Percentiles rank a stretch among this genome's conserved stretches.
phyloP scores from a whole-genome alignment of 2,329 filamentous ascomycete species.

The Chaetomiaceae sp. region DNA sequence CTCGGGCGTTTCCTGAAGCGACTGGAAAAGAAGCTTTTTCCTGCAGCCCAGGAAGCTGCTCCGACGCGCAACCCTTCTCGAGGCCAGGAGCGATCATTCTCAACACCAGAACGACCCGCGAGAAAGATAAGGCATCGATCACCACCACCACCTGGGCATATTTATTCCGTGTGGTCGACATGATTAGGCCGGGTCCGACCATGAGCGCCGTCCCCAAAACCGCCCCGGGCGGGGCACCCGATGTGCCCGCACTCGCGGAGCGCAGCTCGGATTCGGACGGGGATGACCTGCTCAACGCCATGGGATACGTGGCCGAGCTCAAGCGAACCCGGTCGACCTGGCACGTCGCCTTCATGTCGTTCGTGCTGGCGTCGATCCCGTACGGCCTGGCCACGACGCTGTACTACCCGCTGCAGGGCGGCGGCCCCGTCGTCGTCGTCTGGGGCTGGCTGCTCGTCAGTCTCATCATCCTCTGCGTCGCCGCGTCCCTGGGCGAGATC shows the following conservation, averaged over 20 bases:
- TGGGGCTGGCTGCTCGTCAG: conserved; percentile 65
- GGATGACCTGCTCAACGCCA: conserved; percentile 58
- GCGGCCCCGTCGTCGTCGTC: conserved; percentile 65
- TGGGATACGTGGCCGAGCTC: conserved; percentile 65
- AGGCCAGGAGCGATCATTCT: too few relatives aligned
- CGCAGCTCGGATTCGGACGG: conserved; percentile 35
- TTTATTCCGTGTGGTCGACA: too few relatives aligned
- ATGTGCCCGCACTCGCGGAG: not conserved
- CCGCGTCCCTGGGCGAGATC: conserved; percentile 67
- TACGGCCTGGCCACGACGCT: conserved; percentile 69
- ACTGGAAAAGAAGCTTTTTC: too few relatives aligned
- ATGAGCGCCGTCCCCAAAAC: conserved; percentile 5
- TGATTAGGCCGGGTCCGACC: not conserved
- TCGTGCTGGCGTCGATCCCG: conserved; percentile 69
- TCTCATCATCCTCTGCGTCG: conserved; percentile 65
- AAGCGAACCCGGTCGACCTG: conserved; percentile 61
- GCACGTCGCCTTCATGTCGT: conserved; percentile 71
- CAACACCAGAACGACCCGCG: too few relatives aligned
- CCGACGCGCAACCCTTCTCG: too few relatives aligned
- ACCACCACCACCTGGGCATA: too few relatives aligned
- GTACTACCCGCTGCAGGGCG: conserved; percentile 61
- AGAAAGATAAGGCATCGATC: too few relatives aligned
- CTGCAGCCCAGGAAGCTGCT: too few relatives aligned
- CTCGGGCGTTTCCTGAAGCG: not conserved
- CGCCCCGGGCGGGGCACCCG: not conserved